phyloP scores from a whole-genome alignment of 2,329 filamentous ascomycete genomes.

The Trichoderma simmonsii region DNA sequence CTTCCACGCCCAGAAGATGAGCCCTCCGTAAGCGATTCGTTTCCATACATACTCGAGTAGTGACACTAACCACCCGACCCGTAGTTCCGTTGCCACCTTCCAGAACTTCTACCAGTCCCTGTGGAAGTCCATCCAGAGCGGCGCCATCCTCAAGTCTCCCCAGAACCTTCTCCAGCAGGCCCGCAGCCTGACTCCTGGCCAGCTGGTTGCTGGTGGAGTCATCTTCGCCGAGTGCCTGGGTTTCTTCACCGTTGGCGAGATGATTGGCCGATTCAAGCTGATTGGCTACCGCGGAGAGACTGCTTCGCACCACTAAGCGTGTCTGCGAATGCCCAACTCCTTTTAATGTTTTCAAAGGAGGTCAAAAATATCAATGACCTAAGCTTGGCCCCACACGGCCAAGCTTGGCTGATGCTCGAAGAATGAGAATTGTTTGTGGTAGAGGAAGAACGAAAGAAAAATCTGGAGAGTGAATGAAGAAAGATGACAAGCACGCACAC shows the following conservation, averaged over 20 bases:
- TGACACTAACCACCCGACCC: neutral
- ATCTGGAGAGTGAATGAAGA: neutral
- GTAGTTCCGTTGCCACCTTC: constrained; percentile 74
- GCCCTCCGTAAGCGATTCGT: constrained; percentile 73
- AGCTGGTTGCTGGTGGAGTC: constrained; percentile 72
- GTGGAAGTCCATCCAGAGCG: constrained; percentile 66
- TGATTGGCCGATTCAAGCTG: constrained; percentile 92
- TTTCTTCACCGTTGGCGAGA: constrained; percentile 98
- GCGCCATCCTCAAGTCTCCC: constrained; percentile 55
- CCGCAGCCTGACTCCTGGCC: constrained; percentile 67
- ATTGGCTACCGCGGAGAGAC: constrained; percentile 81
- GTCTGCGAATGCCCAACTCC: neutral
- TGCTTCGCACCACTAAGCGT: constrained; percentile 56
- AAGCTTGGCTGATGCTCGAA: neutral
- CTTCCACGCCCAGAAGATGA: constrained; percentile 85
- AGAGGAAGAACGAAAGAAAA: neutral
- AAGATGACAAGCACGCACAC: neutral
- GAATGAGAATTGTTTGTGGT: neutral
- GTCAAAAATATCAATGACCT: neutral
- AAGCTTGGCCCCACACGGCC: neutral
- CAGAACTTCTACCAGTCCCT: constrained; percentile 80
- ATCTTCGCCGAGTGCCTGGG: constrained; percentile 82
- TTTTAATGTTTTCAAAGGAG: neutral
- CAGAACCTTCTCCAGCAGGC: constrained; percentile 54
- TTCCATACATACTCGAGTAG: neutral